Conservation (phyloP, 2,329 filamentous ascomycete species). For the Neofusicoccum kwambonambiense region DNA sequence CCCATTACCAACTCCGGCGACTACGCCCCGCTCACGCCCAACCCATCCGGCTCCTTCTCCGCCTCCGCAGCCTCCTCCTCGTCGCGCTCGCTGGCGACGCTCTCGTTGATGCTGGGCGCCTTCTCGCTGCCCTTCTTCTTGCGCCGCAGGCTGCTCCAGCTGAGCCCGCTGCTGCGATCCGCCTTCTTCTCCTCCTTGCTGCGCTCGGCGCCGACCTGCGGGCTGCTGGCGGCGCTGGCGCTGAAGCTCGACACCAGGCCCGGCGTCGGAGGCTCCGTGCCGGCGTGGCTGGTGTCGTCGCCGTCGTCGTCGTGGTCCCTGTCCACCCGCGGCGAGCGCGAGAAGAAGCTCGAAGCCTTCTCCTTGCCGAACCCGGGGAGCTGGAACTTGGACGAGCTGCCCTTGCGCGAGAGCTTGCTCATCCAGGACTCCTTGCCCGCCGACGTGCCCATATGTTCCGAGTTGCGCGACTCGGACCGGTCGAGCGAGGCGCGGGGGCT, state of each 20-base stretch:
- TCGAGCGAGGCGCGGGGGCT: constrained; percentile 42
- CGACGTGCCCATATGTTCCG: constrained; percentile 29
- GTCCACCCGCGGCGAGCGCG: constrained; percentile 36
- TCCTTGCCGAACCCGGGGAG: constrained; percentile 30
- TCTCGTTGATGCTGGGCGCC: constrained; percentile 48
- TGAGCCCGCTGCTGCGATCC: constrained; percentile 37
- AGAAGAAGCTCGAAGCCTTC: constrained; percentile 28
- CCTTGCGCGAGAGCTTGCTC: constrained; percentile 50
- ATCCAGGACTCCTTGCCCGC: constrained; percentile 48
- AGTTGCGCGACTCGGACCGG: constrained; percentile 38
- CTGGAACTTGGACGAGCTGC: constrained; percentile 45
- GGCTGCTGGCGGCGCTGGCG: constrained; percentile 28
- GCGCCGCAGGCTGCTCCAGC: constrained; percentile 47
- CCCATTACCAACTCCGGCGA: too few relatives aligned
- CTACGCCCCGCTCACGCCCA: background rate
- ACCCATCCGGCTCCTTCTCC: background rate
- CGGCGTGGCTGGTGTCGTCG: constrained; percentile 22
- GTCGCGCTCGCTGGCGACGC: constrained; percentile 26
- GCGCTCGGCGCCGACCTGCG: constrained; percentile 32
- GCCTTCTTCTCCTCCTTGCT: constrained; percentile 30
- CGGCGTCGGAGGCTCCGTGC: constrained; percentile 24
- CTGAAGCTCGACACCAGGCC: constrained; percentile 26
- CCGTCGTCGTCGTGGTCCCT: constrained; percentile 38
- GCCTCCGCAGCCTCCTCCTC: background rate
- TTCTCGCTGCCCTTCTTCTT: constrained; percentile 41